Evolutionary conservation across 208 protist species (phyloP), one percentile per base, ranked within the genome.

Genomic region (Leishmania gerbilli): DNA sequence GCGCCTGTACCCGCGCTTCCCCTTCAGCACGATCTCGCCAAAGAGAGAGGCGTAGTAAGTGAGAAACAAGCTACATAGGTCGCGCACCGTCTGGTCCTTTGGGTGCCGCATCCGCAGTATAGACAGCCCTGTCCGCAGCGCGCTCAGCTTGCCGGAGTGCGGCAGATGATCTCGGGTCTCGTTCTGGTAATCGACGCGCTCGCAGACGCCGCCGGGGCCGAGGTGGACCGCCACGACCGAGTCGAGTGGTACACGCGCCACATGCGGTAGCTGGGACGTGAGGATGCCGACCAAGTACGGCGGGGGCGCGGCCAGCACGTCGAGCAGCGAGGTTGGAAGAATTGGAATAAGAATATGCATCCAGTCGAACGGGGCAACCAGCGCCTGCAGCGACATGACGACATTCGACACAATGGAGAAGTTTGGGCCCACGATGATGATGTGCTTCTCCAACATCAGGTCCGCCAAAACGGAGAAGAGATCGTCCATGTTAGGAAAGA

Each of bases 311-410:
- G 88, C 91, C 42, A 97, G 85, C 9, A 96, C 90, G 72, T 94
- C 89, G 34, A 95, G 40, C 27, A 97, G 77, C 37, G 65, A 88
- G 21, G 84, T 88, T 1, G 94, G 92, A 13, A 96, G 69, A 74
- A 96, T 92, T 0, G 92, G 90, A 77, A 96, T 95, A 27, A 97
- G 79, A 80, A 94, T 95, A 85, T 96, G 92, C 88, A 94, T 89
- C 92, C 92, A 97, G 71, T 96, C 94, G 82, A 97, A 95, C 1
- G 94, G 94, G 3, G 88, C 81, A 9, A 97, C 88, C 17, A 97
- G 81, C 3, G 91, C 87, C 83, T 95, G 92, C 60, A 96, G 77
- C 17, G 93, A 94, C 90, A 97, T 95, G 67, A 97, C 87, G 3
- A 94, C 89, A 71, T 87, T 90, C 5, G 92, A 95, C 3, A 97